phyloP scores from a whole-genome alignment of 257 asterid species.

The Nicotiana obtusifolia region DNA sequence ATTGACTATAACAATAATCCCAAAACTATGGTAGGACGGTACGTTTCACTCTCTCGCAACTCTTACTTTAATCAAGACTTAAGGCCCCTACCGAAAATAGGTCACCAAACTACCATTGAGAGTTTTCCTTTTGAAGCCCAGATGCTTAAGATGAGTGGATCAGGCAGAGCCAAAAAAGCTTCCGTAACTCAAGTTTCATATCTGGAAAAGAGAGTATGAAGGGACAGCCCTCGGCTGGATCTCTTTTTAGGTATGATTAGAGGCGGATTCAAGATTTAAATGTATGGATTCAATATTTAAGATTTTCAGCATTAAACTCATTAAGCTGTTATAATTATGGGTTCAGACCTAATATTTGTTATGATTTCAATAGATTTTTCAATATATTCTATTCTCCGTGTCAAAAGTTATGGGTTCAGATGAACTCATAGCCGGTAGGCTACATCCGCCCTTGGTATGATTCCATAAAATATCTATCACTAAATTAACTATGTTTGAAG shows the following conservation, averaged over 20 bases:
- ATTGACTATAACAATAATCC: neutral
- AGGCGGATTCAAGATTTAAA: too few relatives aligned
- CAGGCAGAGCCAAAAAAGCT: neutral
- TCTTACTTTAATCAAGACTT: neutral
- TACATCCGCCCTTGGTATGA: too few relatives aligned
- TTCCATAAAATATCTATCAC: neutral
- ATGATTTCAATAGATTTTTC: too few relatives aligned
- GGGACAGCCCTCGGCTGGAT: neutral
- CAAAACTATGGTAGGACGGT: neutral
- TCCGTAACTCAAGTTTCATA: neutral
- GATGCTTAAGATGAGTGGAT: neutral
- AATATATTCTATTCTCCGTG: too few relatives aligned
- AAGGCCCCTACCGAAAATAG: neutral
- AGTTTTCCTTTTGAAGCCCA: neutral
- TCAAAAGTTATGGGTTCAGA: too few relatives aligned
- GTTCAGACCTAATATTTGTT: too few relatives aligned
- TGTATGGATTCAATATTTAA: too few relatives aligned
- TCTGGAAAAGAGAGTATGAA: neutral
- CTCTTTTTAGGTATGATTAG: neutral
- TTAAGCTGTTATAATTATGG: too few relatives aligned
- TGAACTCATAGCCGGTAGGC: too few relatives aligned
- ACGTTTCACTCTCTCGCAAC: neutral
- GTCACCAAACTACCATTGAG: neutral
- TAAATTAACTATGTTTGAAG: neutral
- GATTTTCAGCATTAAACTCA: too few relatives aligned